Conservation (phyloP, 2,329 filamentous ascomycete species). For the Trichoderma atrobrunneum region DNA sequence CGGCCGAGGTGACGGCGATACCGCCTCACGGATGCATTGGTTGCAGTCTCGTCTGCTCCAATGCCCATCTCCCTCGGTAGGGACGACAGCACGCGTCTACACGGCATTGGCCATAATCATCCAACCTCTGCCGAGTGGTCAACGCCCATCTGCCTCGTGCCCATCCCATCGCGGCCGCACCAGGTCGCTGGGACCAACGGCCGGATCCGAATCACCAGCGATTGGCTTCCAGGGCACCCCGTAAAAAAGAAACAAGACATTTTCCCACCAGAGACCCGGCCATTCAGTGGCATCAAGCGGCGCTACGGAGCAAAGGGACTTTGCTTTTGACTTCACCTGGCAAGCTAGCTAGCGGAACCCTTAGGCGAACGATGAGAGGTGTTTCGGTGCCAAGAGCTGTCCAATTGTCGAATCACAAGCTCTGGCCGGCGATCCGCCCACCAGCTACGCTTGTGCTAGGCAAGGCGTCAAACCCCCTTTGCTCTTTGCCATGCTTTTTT, state of each 20-base stretch:
- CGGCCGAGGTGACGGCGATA: neutral
- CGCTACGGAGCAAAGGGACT: constrained; percentile 5
- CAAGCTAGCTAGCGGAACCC: constrained; percentile 16
- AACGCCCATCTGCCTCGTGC: neutral
- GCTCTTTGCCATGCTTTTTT: constrained; percentile 9
- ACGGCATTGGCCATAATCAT: neutral
- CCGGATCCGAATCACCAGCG: constrained; percentile 2
- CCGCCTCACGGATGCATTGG: neutral
- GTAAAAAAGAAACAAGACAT: neutral
- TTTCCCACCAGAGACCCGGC: neutral
- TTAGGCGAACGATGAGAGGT: constrained; percentile 1
- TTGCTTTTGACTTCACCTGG: neutral
- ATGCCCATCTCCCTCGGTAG: neutral
- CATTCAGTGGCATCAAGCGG: neutral
- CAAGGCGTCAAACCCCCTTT: constrained; percentile 3
- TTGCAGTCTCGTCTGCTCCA: neutral
- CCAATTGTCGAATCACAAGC: constrained; percentile 20
- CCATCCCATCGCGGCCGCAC: neutral
- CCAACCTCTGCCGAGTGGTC: neutral
- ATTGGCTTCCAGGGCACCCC: neutral
- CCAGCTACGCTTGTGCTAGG: constrained; percentile 10
- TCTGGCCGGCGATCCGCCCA: constrained; percentile 12
- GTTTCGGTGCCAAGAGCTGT: neutral
- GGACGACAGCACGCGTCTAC: neutral
- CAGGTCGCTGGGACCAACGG: constrained; percentile 12